Percentiles rank a stretch among this genome's conserved stretches.
Evolutionary conservation across 1,284 basidiomycete species (phyloP).

Genomic region (Sphaerobolus stellatus): DNA sequence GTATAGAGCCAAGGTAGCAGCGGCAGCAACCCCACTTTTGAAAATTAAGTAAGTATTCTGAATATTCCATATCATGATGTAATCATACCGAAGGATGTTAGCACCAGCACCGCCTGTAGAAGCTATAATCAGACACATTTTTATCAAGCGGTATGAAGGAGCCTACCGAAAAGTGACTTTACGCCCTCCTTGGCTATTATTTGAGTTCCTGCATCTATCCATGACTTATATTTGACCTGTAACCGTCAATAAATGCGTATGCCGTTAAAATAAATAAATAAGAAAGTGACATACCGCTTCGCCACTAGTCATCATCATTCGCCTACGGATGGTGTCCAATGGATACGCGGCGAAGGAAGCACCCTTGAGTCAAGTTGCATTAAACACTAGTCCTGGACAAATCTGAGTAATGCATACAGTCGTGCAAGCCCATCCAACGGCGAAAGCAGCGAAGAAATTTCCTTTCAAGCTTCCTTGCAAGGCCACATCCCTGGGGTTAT

Average conservation of each 20-base stretch:
- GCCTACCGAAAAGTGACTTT: slow-evolving; percentile 55
- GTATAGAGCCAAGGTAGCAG: slow-evolving; percentile 68
- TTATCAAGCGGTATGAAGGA: background rate
- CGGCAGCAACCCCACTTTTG: slow-evolving; percentile 71
- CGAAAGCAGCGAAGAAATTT: slow-evolving; percentile 64
- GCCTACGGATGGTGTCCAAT: slow-evolving; percentile 63
- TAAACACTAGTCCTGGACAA: slow-evolving; percentile 19
- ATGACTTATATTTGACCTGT: slow-evolving; percentile 44
- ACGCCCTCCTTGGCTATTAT: slow-evolving; percentile 60
- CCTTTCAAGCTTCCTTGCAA: slow-evolving; percentile 57
- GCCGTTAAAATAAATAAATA: background rate
- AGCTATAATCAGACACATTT: background rate
- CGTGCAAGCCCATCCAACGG: slow-evolving; percentile 55
- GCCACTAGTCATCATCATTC: slow-evolving; percentile 75
- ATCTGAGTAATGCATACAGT: slow-evolving; percentile 33
- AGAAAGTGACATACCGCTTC: slow-evolving; percentile 45
- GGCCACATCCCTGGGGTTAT: slow-evolving; percentile 36
- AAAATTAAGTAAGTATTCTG: slow-evolving; percentile 26
- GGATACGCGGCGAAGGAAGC: slow-evolving; percentile 66
- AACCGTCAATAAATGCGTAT: background rate
- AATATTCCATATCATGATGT: slow-evolving; percentile 12
- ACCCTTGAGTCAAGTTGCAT: slow-evolving; percentile 28
- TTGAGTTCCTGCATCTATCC: slow-evolving; percentile 62
- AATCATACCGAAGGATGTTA: slow-evolving; percentile 45
- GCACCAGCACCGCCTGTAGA: slow-evolving; percentile 50